Evolutionary conservation across 768 basidiomycete genomes (phyloP).

Genomic region (Piloderma croceum): DNA sequence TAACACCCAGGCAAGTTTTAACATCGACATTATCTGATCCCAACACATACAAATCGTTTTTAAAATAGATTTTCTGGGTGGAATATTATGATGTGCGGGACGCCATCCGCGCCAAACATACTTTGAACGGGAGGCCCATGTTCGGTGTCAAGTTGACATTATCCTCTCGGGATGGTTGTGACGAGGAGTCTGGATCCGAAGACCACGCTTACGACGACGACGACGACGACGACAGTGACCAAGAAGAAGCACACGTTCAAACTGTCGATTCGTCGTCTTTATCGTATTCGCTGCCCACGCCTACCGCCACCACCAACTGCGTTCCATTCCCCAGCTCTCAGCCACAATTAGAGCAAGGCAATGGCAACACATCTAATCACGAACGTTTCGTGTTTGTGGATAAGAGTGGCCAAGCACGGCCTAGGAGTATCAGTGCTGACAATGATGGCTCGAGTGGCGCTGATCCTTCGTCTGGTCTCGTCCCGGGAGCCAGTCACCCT

Average conservation of each 20-base stretch:
- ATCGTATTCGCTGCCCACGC: neutral
- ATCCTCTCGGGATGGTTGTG: conserved; percentile 27
- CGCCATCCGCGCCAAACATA: conserved; percentile 45
- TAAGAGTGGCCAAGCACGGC: conserved; percentile 18
- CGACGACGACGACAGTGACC: neutral
- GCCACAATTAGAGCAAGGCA: no score
- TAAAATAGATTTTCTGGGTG: conserved; percentile 47
- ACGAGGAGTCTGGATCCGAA: conserved; percentile 11
- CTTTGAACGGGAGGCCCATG: conserved; percentile 43
- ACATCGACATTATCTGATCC: neutral
- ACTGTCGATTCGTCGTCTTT: neutral
- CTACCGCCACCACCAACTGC: neutral
- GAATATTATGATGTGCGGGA: conserved; percentile 67
- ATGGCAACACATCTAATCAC: no score
- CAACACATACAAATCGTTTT: neutral
- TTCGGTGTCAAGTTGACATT: conserved; percentile 50
- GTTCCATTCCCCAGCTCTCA: neutral
- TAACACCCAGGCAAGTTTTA: neutral
- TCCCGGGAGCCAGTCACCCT: conserved; percentile 10
- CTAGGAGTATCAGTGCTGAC: conserved; percentile 23
- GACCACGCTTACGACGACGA: conserved; percentile 12
- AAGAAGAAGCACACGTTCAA: neutral
- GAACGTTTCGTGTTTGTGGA: conserved; percentile 26
- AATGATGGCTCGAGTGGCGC: conserved; percentile 17
- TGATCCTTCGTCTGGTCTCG: conserved; percentile 6